Percentiles rank a stretch among this genome's conserved stretches.
phyloP scores from a whole-genome alignment of 495 filamentous ascomycete species.

The Glarea lozoyensis region DNA sequence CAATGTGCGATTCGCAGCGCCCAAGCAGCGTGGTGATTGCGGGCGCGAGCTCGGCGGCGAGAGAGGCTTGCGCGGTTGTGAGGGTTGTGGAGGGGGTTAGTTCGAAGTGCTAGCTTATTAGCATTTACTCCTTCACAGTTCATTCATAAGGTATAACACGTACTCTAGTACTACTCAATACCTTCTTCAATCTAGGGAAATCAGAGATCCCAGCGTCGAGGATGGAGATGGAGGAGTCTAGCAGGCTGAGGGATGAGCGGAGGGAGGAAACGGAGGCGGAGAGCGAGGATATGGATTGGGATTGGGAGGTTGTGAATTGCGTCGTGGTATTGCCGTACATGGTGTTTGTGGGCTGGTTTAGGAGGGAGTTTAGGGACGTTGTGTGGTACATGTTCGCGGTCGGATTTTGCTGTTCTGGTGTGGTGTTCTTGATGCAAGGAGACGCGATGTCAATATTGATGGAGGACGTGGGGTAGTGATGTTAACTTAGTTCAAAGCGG shows the following conservation, averaged over 20 bases:
- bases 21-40: conserved; percentile 60
- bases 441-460: conserved; percentile 20
- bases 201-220: conserved; percentile 64
- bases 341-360: no score
- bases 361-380: no score
- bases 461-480: no score
- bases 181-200: conserved; percentile 63
- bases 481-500: no score
- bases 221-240: conserved; percentile 64
- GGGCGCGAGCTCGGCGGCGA: conserved; percentile 65
- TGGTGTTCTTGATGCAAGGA: conserved; percentile 11
- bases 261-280: conserved; percentile 61
- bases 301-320: no score
- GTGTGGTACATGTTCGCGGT: no score
- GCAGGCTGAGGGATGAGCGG: conserved; percentile 58
- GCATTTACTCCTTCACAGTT: background rate
- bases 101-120: conserved; percentile 68
- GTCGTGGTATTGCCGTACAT: no score
- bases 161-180: conserved; percentile 64
- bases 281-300: conserved; percentile 27
- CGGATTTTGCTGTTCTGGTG: no score
- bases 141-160: conserved; percentile 8
- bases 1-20: conserved; percentile 58
- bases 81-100: conserved; percentile 63
- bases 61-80: conserved; percentile 54